phyloP scores from a whole-genome alignment of 2,329 filamentous ascomycete genomes.

The Arachnomyces sp. region DNA sequence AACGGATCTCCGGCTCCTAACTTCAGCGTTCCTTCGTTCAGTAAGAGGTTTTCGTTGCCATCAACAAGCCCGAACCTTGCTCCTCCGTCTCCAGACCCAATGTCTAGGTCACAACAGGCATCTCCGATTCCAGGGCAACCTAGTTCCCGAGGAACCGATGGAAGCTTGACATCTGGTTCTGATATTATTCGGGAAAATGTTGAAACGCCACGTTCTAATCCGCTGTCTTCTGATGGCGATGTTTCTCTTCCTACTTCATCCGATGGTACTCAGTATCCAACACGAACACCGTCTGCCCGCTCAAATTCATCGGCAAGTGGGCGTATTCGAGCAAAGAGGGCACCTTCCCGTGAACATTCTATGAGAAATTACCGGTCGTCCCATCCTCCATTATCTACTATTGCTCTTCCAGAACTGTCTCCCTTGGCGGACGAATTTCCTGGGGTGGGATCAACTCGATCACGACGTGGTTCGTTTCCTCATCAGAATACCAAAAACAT shows the following conservation, averaged over 20 bases:
- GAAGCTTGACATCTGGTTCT: neutral
- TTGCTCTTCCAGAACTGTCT: too few species aligned
- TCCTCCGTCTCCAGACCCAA: neutral
- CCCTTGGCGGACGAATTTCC: too few species aligned
- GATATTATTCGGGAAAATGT: neutral
- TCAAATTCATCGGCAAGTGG: too few species aligned
- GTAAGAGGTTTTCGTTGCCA: conserved; percentile 25
- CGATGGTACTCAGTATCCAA: too few species aligned
- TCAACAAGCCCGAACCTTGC: neutral
- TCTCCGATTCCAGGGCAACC: neutral
- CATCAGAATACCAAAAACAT: too few species aligned
- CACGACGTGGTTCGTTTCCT: too few species aligned
- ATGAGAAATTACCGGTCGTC: too few species aligned
- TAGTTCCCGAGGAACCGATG: neutral
- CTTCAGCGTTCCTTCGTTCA: conserved; percentile 36
- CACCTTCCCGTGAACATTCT: too few species aligned
- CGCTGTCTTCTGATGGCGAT: neutral
- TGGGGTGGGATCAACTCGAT: too few species aligned
- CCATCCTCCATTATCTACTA: too few species aligned
- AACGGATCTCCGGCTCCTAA: conserved; percentile 32
- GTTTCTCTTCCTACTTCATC: neutral
- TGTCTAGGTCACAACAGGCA: neutral
- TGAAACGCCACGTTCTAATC: neutral
- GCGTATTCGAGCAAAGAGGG: too few species aligned
- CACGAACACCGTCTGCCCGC: too few species aligned